phyloP scores from a whole-genome alignment of 495 filamentous ascomycete species.

The Daldinia concentrica region DNA sequence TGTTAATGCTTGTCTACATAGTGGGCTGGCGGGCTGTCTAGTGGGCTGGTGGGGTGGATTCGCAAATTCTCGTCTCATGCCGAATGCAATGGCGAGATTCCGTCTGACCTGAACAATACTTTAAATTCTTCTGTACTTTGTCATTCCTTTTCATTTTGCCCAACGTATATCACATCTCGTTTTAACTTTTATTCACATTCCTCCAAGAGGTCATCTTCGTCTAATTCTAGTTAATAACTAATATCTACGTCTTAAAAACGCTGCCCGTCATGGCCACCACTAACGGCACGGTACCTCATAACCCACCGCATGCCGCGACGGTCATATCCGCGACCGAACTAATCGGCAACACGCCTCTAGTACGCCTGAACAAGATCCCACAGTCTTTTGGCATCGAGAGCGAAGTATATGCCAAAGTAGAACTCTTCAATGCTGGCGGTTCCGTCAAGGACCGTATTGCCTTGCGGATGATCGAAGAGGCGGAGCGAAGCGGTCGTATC shows the following conservation, averaged over 20 bases:
- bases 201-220: not conserved
- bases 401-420: conserved; percentile 92
- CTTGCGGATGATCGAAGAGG: conserved; percentile 96
- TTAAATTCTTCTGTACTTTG: conserved; percentile 13
- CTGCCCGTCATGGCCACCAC: conserved; percentile 30
- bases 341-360: conserved; percentile 95
- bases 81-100: conserved; percentile 28
- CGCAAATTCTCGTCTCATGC: conserved; percentile 26
- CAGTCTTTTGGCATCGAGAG: conserved; percentile 88
- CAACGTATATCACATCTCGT: not conserved
- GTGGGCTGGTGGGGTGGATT: not conserved
- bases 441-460: conserved; percentile 99
- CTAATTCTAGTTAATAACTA: conserved; percentile 18
- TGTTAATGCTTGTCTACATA: too few relatives aligned
- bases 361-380: conserved; percentile 90
- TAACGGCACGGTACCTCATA: conserved; percentile 36
- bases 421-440: conserved; percentile 97
- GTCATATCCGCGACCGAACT: conserved; percentile 60
- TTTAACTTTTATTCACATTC: not conserved
- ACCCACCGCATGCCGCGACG: conserved; percentile 41
- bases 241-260: not conserved
- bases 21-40: too few relatives aligned
- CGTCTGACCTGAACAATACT: conserved; percentile 12
- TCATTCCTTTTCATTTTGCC: not conserved
- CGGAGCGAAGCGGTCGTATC: conserved; percentile 88